phyloP scores from a whole-genome alignment of 1,284 basidiomycete genomes.

The Trichosporon ovoides region DNA sequence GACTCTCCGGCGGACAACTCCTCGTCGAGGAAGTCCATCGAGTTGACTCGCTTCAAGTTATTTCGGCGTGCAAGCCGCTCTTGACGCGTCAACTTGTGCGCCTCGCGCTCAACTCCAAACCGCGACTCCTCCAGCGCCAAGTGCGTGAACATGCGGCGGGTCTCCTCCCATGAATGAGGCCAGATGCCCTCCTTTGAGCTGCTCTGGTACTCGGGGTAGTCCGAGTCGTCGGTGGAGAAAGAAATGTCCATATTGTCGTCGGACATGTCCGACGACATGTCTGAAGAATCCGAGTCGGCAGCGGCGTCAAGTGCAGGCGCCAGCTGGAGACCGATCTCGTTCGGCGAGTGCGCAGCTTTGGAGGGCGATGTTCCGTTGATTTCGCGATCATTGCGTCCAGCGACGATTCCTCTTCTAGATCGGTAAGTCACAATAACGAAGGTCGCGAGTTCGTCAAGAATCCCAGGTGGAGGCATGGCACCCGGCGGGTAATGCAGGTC shows the following conservation, averaged over 20 bases:
- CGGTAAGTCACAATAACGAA: constrained; percentile 22
- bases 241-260: neutral
- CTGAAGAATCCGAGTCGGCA: neutral
- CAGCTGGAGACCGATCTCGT: no score
- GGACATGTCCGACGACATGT: no score
- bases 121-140: constrained; percentile 39
- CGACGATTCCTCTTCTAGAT: neutral
- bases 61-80: constrained; percentile 26
- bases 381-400: no score
- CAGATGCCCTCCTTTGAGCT: constrained; percentile 18
- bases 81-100: constrained; percentile 28
- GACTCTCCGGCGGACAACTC: constrained; percentile 11
- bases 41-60: constrained; percentile 26
- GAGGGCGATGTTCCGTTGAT: no score
- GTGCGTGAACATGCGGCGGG: constrained; percentile 37
- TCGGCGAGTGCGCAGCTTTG: no score
- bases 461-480: constrained; percentile 37
- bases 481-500: constrained; percentile 41
- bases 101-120: constrained; percentile 24
- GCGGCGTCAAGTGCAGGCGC: neutral
- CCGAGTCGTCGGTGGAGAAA: neutral
- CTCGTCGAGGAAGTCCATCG: constrained; percentile 37
- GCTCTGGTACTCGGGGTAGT: neutral
- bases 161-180: constrained; percentile 39
- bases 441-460: constrained; percentile 42